Percentiles rank a stretch among this genome's conserved stretches.
Evolutionary conservation across 495 filamentous ascomycete genomes (phyloP).

Genomic region (Penicillium pancosmium): DNA sequence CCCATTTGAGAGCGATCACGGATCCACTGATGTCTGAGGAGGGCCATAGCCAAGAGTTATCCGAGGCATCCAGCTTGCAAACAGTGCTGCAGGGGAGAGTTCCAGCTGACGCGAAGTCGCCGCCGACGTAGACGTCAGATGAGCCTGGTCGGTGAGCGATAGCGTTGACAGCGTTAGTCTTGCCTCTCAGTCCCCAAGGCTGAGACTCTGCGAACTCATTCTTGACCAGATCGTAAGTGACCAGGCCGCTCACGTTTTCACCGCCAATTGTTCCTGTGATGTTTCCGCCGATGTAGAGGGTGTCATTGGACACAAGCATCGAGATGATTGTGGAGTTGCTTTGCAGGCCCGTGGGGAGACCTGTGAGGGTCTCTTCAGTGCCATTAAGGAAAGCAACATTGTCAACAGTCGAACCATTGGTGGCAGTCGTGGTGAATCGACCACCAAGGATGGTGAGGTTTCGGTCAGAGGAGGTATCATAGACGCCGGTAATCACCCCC

Average conservation of each 20-base stretch:
- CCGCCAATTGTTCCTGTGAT: constrained; percentile 70
- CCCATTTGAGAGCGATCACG: constrained; percentile 75
- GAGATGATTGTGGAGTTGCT: constrained; percentile 74
- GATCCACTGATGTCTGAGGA: constrained; percentile 69
- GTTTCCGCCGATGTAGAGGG: constrained; percentile 80
- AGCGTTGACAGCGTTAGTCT: constrained; percentile 70
- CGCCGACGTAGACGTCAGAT: constrained; percentile 80
- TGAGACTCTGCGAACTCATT: constrained; percentile 62
- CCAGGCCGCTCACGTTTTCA: constrained; percentile 68
- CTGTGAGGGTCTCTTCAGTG: constrained; percentile 64
- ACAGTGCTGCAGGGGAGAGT: constrained; percentile 77
- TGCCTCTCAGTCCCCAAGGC: constrained; percentile 69
- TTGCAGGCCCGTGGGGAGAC: constrained; percentile 67
- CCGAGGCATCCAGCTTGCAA: constrained; percentile 71
- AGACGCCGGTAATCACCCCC: constrained; percentile 75
- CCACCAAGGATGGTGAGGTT: constrained; percentile 91
- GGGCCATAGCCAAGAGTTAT: constrained; percentile 75
- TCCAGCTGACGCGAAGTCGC: constrained; percentile 80
- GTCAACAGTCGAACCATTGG: constrained; percentile 69
- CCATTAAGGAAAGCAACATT: constrained; percentile 79
- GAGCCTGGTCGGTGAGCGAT: constrained; percentile 69
- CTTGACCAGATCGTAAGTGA: constrained; percentile 73
- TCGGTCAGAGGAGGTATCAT: constrained; percentile 65
- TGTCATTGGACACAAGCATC: constrained; percentile 65
- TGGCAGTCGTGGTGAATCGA: constrained; percentile 74